A percentile compares a stretch with the other conserved stretches of the same genome.
Evolutionary conservation across 2,329 filamentous ascomycete genomes (phyloP).

Genomic region (Colletotrichum eremochloae): DNA sequence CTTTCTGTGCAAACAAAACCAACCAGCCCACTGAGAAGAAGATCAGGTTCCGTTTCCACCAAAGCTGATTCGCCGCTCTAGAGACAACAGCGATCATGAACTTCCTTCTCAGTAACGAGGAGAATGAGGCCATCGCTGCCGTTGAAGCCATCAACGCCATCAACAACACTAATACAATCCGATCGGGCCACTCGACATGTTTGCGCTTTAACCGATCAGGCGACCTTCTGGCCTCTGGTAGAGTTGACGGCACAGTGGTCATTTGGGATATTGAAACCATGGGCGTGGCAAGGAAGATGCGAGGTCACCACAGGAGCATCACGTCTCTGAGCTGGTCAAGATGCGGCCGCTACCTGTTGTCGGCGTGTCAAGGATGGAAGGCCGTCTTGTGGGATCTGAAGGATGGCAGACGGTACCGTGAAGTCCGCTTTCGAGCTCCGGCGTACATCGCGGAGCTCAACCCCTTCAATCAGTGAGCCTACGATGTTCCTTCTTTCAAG

Average conservation of each 20-base stretch:
- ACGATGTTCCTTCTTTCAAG: background rate
- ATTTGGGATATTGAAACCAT: constrained; percentile 99
- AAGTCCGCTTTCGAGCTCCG: constrained; percentile 90
- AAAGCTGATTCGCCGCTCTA: background rate
- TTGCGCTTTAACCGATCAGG: constrained; percentile 93
- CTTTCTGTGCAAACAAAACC: background rate
- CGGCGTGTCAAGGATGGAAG: constrained; percentile 96
- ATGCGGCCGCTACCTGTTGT: constrained; percentile 91
- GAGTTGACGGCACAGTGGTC: constrained; percentile 93
- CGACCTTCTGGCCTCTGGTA: constrained; percentile 93
- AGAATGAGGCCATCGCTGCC: constrained; percentile 41
- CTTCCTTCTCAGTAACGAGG: constrained; percentile 70
- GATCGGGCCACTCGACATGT: constrained; percentile 75
- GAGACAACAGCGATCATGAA: constrained; percentile 60
- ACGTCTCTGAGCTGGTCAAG: constrained; percentile 96
- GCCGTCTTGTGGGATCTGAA: constrained; percentile 94
- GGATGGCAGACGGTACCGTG: constrained; percentile 77
- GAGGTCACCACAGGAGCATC: constrained; percentile 93
- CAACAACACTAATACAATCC: constrained; percentile 87
- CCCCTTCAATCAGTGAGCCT: constrained; percentile 83
- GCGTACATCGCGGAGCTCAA: constrained; percentile 97
- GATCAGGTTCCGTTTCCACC: background rate
- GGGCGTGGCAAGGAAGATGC: constrained; percentile 92
- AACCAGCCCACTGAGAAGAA: no score
- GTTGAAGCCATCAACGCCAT: constrained; percentile 43